Percentiles rank a stretch among this genome's conserved stretches.
Conservation (phyloP, 768 basidiomycete species). For the Tricholoma bakamatsutake region DNA sequence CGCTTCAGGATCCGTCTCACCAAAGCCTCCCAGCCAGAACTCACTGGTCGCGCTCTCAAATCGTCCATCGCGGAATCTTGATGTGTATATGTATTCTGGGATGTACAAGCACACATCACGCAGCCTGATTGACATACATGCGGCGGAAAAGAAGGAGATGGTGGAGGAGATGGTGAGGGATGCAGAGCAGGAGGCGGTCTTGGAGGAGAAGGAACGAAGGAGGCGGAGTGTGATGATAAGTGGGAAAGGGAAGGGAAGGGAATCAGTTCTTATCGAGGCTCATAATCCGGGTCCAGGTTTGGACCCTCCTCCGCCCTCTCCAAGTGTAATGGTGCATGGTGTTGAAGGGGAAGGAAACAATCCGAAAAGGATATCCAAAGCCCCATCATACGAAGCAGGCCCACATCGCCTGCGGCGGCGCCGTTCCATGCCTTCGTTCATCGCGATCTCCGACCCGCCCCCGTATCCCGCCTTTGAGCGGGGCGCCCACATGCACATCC, state of each 20-base stretch:
- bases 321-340: neutral
- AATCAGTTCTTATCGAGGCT: neutral
- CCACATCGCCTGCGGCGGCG: constrained; percentile 47
- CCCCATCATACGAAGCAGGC: constrained; percentile 28
- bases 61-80: neutral
- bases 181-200: constrained; percentile 18
- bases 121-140: constrained; percentile 57
- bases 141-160: constrained; percentile 25
- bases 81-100: constrained; percentile 27
- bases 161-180: constrained; percentile 24
- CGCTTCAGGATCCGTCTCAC: constrained; percentile 1
- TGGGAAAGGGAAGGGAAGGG: constrained; percentile 5
- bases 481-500: constrained; percentile 23
- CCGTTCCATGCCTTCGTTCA: constrained; percentile 68
- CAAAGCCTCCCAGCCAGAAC: too few species aligned
- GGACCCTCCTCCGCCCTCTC: neutral
- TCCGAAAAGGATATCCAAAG: constrained; percentile 26
- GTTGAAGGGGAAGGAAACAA: constrained; percentile 6
- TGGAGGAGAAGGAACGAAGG: constrained; percentile 4
- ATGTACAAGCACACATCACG: constrained; percentile 56
- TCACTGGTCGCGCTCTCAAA: neutral
- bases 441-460: constrained; percentile 52
- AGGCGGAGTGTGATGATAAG: constrained; percentile 12
- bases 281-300: neutral
- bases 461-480: constrained; percentile 50